Evolutionary conservation across 768 basidiomycete genomes (phyloP).

Genomic region (Chiua virens): DNA sequence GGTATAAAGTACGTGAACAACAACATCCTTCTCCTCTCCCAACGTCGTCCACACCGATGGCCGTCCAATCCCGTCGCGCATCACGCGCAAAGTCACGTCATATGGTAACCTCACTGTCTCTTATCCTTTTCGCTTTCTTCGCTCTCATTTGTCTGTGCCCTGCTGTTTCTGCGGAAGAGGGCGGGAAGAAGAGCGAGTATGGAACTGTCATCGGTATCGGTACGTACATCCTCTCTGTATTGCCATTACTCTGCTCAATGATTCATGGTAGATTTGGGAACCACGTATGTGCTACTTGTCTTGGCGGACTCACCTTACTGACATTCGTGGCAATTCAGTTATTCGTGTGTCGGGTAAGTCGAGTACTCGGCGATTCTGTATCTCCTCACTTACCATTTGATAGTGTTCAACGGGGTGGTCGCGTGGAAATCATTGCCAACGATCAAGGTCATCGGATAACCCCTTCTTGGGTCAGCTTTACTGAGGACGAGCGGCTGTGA

Average conservation of each 20-base stretch:
- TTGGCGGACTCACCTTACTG: neutral
- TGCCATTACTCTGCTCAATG: neutral
- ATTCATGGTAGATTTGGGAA: conserved; percentile 73
- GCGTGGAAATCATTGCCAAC: conserved; percentile 88
- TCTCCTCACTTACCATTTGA: neutral
- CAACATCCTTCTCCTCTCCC: no score
- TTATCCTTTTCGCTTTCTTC: conserved; percentile 60
- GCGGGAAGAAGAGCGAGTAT: conserved; percentile 60
- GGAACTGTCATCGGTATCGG: conserved; percentile 94
- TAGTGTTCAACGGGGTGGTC: conserved; percentile 82
- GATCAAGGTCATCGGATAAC: conserved; percentile 90
- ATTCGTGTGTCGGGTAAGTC: conserved; percentile 93
- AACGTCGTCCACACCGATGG: conserved; percentile 26
- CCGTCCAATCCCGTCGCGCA: conserved; percentile 38
- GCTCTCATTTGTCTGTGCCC: conserved; percentile 75
- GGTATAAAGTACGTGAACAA: no score
- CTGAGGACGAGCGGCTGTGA: conserved; percentile 73
- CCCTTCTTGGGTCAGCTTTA: conserved; percentile 83
- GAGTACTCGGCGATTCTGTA: no score
- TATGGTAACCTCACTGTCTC: conserved; percentile 56
- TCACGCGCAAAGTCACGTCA: conserved; percentile 59
- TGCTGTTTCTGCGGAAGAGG: conserved; percentile 61
- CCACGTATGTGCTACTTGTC: conserved; percentile 55
- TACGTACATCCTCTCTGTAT: conserved; percentile 33
- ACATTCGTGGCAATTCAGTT: conserved; percentile 44